Evolutionary conservation across 202 grass and related monocot species (phyloP), one percentile per base, ranked within the genome.

Genomic region (Elaeis oleifera): DNA sequence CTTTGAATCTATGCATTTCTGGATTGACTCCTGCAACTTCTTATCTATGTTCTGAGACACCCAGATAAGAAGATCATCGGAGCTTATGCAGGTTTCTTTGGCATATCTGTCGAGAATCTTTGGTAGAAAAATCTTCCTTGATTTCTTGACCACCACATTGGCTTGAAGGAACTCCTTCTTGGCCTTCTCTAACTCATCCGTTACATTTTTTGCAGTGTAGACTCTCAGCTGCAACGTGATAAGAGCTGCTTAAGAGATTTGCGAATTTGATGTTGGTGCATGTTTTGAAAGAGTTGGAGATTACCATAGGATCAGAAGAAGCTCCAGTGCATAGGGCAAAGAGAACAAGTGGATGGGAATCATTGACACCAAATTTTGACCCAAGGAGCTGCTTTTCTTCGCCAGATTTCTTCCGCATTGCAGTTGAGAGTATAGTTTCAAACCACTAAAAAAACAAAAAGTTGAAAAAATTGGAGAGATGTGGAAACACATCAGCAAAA

Each of bases 161-260:
- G 74, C 74, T 79, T 89, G 88, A 59, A 97, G 82, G 65, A 89
- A 97, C 74, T 89, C 88, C 74, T 71, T 75, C 85, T 86, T 97
- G 4, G 94, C 88, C 18, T 84, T 84, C 71, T 92, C 88, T 65
- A 97, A 71, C 75, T 97, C 94, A 15, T 83, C 83, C 53, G 64
- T 55, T 48, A 97, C 70, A 77, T 84, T 84, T 77, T 92, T 97
- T 6, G 71, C 88, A 18, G 81, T 97, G 70, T 97, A 97, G 53
- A 92, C 76, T 55, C 80, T 71, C 68, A 97, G 78, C 91, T 96
- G 87, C 61, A 73, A 19, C 29, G 20, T 48, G 29, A 51, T 1
- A 32, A 56, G 26, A 20, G 23, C 27, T 50, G 56, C 9, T 3
- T 39, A 11, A 39, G 36, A 11, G 36, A 39, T 39, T 39, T 39